Conservation (phyloP, 163 green algal genomes). For the Chlamydomonas reinhardtii region DNA sequence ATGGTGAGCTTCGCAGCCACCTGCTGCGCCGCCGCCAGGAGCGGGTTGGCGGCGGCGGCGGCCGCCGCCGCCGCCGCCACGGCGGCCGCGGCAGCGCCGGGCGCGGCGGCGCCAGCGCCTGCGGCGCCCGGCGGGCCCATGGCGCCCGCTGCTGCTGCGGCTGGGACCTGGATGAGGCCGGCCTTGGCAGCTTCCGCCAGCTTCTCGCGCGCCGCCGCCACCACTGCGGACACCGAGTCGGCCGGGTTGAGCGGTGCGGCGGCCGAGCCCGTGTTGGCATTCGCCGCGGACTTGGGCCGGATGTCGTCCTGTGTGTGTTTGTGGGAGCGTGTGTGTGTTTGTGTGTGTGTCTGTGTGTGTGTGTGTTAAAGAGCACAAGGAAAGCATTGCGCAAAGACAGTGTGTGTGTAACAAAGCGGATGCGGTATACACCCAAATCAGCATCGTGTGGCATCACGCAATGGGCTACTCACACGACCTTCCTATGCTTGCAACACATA, state of each 20-base stretch:
- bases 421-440: no score
- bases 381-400: no score
- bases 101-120: not conserved
- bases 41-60: not conserved
- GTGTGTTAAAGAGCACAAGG: no score
- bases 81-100: not conserved
- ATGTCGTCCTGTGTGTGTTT: conserved; percentile 54
- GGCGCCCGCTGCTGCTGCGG: no score
- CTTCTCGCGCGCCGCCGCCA: conserved; percentile 37
- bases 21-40: conserved; percentile 62
- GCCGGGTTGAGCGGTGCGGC: not conserved
- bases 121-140: not conserved
- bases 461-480: no score
- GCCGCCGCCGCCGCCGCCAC: not conserved
- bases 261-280: conserved; percentile 6
- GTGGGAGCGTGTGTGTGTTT: no score
- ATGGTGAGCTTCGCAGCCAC: conserved; percentile 64
- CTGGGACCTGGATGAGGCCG: conserved; percentile 18
- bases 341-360: no score
- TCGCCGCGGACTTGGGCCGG: conserved; percentile 28
- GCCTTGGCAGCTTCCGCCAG: conserved; percentile 37
- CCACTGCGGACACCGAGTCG: conserved; percentile 43
- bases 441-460: no score
- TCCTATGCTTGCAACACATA: no score
- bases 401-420: no score